phyloP scores from a whole-genome alignment of 495 filamentous ascomycete species.

The Aspergillus wentii region DNA sequence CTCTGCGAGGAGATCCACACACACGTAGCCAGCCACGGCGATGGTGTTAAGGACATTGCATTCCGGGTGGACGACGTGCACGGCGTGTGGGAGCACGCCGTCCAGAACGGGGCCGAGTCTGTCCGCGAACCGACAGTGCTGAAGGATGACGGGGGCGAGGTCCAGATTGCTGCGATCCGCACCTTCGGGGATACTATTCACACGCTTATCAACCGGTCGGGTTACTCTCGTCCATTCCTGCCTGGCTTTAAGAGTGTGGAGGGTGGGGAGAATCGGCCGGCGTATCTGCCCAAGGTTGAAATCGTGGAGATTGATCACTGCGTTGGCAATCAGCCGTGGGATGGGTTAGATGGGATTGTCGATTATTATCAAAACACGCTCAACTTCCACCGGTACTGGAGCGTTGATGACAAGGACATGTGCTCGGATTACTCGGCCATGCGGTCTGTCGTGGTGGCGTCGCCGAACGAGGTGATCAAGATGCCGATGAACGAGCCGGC shows the following conservation, averaged over 20 bases:
- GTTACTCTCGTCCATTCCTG: slow-evolving; percentile 63
- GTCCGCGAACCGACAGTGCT: slow-evolving; percentile 47
- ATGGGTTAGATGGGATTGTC: slow-evolving; percentile 63
- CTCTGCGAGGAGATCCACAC: slow-evolving; percentile 56
- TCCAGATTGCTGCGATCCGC: slow-evolving; percentile 59
- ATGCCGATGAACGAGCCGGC: slow-evolving; percentile 87
- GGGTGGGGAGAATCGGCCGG: slow-evolving; percentile 24
- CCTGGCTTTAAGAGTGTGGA: slow-evolving; percentile 54
- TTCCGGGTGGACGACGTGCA: slow-evolving; percentile 71
- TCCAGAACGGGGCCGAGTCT: slow-evolving; percentile 52
- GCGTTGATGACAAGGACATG: slow-evolving; percentile 68
- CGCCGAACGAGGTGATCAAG: slow-evolving; percentile 61
- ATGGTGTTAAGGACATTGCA: slow-evolving; percentile 73
- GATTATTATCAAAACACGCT: slow-evolving; percentile 70
- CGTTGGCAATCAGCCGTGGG: slow-evolving; percentile 77
- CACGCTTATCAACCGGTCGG: slow-evolving; percentile 58
- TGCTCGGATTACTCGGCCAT: slow-evolving; percentile 70
- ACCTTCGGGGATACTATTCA: slow-evolving; percentile 80
- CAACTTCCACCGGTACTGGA: slow-evolving; percentile 78
- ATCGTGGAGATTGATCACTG: slow-evolving; percentile 71
- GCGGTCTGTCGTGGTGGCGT: slow-evolving; percentile 66
- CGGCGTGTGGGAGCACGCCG: slow-evolving; percentile 56
- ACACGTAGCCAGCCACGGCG: slow-evolving; percentile 65
- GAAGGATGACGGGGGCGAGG: slow-evolving; percentile 41
- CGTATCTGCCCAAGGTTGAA: slow-evolving; percentile 42